Base-by-base conservation (phyloP, 2,329 filamentous ascomycete species). In the Verticillium tricorpus region DNA sequence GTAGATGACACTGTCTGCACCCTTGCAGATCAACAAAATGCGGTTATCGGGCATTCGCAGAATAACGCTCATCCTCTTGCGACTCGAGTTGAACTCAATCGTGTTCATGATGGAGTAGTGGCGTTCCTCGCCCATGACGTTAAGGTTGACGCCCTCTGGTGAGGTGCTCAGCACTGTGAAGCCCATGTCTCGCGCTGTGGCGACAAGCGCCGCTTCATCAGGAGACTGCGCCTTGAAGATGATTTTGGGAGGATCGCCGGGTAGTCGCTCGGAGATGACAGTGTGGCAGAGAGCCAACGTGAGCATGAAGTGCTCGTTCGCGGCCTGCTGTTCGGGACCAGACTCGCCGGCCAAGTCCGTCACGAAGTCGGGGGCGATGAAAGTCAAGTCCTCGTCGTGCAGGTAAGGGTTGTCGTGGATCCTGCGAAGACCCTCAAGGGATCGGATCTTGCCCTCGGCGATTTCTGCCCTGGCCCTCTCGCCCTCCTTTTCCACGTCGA, bases 21-120 rank as follows among this genome's bases (percentile, higher is more conserved):
- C 95, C 78, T 99, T 99, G 82, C 95, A 99, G 77, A 96, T 96
- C 1, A 99, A 83, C 60, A 95, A 83, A 64, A 99, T 97, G 62
- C 84, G 89, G 50, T 91, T 90, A 73, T 98, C 87, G 0, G 95
- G 94, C 93, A 98, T 97, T 62, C 91, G 86, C 58, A 99, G 88
- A 67, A 99, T 97, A 2, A 93, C 92, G 76, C 93, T 98, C 95
- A 99, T 99, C 67, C 95, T 87, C 79, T 99, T 99, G 70, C 95
- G 86, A 54, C 90, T 93, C 0, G 94, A 98, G 74, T 98, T 98
- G 81, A 99, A 99, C 73, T 99, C 95, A 40, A 99, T 89, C 1
- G 91, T 97, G 76, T 97, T 98, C 57, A 99, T 84, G 35, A 99
- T 89, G 17, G 88, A 89, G 73, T 95, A 99, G 64, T 89, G 87